Conservation (phyloP, 768 basidiomycete species). For the Boletus eberwhitei region DNA sequence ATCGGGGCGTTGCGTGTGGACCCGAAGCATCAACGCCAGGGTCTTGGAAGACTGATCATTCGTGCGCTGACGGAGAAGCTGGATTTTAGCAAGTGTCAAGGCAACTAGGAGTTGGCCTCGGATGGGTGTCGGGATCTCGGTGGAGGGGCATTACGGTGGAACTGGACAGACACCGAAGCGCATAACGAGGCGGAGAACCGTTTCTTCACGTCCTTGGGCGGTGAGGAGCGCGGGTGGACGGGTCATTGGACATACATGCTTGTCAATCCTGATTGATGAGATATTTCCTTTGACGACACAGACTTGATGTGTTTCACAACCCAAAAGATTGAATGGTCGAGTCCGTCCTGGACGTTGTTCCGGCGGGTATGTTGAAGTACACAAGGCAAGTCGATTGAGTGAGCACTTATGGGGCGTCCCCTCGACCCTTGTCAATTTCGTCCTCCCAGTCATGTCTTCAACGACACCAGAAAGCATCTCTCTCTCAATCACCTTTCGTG, state of each 20-base stretch:
- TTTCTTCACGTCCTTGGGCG: constrained; percentile 13
- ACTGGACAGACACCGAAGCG: constrained; percentile 16
- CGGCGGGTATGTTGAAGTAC: neutral
- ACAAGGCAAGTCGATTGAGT: neutral
- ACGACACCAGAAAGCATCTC: constrained; percentile 8
- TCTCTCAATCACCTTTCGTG: constrained; percentile 44
- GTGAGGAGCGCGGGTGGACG: constrained; percentile 1
- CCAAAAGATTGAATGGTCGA: no score
- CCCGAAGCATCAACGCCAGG: constrained; percentile 1
- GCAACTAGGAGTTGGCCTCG: neutral
- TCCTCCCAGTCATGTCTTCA: constrained; percentile 10
- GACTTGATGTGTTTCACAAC: no score
- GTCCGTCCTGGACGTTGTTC: no score
- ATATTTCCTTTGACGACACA: no score
- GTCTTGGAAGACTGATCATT: constrained; percentile 14
- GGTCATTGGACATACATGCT: constrained; percentile 17
- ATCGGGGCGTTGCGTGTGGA: constrained; percentile 14
- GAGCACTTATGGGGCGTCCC: no score
- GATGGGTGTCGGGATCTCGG: constrained; percentile 12
- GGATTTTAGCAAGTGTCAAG: neutral
- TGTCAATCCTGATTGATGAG: neutral
- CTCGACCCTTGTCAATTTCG: neutral
- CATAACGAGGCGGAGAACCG: constrained; percentile 3
- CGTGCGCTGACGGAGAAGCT: constrained; percentile 7
- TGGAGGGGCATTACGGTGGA: constrained; percentile 23